Percentiles rank a stretch among this genome's conserved stretches.
Conservation (phyloP, 768 basidiomycete genomes). For the Leccinum uliginosum region DNA sequence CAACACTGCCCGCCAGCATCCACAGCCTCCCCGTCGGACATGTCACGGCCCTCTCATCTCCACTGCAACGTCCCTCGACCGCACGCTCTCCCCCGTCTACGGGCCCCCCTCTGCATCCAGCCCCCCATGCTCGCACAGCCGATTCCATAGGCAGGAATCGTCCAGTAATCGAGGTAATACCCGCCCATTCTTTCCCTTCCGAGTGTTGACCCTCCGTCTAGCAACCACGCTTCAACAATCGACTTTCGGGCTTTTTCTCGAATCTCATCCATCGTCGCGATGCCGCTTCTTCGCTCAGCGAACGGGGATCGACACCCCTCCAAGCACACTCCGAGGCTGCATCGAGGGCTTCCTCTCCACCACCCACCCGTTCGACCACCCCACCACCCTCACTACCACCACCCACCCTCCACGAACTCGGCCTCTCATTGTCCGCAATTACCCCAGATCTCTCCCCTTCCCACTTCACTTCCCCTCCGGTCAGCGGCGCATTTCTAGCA, state of each 20-base stretch:
- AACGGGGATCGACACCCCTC: constrained; percentile 26
- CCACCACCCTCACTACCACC: constrained; percentile 72
- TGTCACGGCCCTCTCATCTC: constrained; percentile 39
- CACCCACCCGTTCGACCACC: constrained; percentile 48
- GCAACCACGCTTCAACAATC: constrained; percentile 60
- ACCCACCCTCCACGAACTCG: constrained; percentile 71
- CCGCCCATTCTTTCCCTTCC: constrained; percentile 2
- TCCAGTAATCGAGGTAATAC: constrained; percentile 54
- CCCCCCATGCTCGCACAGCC: constrained; percentile 6
- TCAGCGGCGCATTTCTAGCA: constrained; percentile 72
- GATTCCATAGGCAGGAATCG: constrained; percentile 40
- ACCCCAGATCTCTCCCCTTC: constrained; percentile 69
- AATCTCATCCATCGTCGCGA: constrained; percentile 75
- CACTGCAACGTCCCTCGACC: constrained; percentile 31
- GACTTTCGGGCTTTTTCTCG: constrained; percentile 83
- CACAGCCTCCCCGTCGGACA: constrained; percentile 58
- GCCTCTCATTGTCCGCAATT: constrained; percentile 63
- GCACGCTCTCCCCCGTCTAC: constrained; percentile 23
- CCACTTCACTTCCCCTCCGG: constrained; percentile 73
- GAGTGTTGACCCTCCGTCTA: constrained; percentile 9
- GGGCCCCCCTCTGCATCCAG: not conserved
- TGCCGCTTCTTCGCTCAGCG: constrained; percentile 33
- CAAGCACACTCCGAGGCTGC: constrained; percentile 30
- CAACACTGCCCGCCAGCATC: constrained; percentile 38
- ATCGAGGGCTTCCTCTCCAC: constrained; percentile 55